Base-by-base conservation (phyloP, 2,329 filamentous ascomycete species). In the Pseudogymnoascus verrucosus region DNA sequence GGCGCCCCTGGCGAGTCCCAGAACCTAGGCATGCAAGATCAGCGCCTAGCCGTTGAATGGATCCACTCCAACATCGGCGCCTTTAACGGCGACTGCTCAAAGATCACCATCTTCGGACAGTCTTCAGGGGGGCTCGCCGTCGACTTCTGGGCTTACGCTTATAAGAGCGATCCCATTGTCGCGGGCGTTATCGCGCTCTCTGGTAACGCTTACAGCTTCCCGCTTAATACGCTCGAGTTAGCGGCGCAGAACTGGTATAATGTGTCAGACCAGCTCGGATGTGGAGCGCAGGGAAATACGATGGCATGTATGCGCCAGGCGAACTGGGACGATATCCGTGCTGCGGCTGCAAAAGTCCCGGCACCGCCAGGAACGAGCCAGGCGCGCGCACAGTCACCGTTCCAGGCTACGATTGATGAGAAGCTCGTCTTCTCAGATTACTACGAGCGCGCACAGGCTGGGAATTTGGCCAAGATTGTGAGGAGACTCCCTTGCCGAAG, bases 11-110 rank as follows among this genome's bases (percentile, higher is more conserved):
- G 28, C 10, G 28, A 34, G 51, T 19, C 28, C n/a, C 62, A 74
- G 8, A 86, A 86, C 64, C 78, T 79, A 0, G 83, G 83, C 0
- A 70, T 85, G 0, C 73, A 81, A 2, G 82, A 85, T 64, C 82
- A 84, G 66, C 76, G 77, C 12, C 77, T 78, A 2, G 78, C 80
- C 2, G 70, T 86, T 2, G 69, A 78, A 66, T 86, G 84, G 76
- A 78, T 85, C 0, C 78, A 82, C 44, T 76, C 74, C 11, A 73
- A 85, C 64, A 82, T 85, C 63, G 68, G 72, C 4, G 71, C 76
- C 1, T 85, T 86, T 64, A 82, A 83, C 0, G 82, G 83, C 6
- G 78, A 85, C 59, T 75, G 76, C 0, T 67, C 70, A 1, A 76
- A 79, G 10, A 79, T 86, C 0, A 83, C 81, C 0, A 77, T 85